Base-by-base conservation (phyloP, 2,329 filamentous ascomycete species). In the Cladosporium sp. region DNA sequence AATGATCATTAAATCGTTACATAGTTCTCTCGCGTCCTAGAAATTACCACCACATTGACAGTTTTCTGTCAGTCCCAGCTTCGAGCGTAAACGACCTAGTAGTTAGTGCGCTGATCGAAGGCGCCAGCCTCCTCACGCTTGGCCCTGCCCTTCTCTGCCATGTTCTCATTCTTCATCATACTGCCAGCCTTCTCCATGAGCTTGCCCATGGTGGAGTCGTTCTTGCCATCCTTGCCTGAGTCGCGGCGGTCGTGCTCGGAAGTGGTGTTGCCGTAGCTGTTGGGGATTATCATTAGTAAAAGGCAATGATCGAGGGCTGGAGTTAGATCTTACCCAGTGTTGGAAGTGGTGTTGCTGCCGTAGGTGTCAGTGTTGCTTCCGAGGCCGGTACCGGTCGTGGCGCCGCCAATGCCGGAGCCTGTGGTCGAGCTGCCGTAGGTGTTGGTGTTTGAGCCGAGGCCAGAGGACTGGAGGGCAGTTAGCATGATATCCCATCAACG, bases 181-280 rank as follows among this genome's bases (percentile, higher is more conserved):
- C 71, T 68, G 8, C 82, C 81, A 5, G 77, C 79, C 75, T 83
- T 85, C 72, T 86, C 81, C 69, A 85, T 73, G 22, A 85, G 57
- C 71, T 82, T 84, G 47, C 83, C 83, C 20, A 82, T 54, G 15
- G 76, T 77, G 51, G 79, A 81, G 66, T 81, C 78, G 65, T 47
- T 19, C 28, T 57, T 42, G 35, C n/a, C 19, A 57, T 61, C 56
- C 22, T 58, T 58, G 24, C 24, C 17, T 37, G 17, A 22, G 51
- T 54, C 35, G 44, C 52, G 22, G 19, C 10, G n/a, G 37, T 61
- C 58, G 42, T 45, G 22, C 7, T 13, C n/a, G 58, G 37, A 19
- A 10, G 25, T 9, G 15, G 15, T 61, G 51, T 48, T 47, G 34
- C 50, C 53, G 36, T 25, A 54, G 34, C 45, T 56, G 48, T n/a